Conservation (phyloP, 176 grass and related monocot species). For the Alloteropsis semialata region DNA sequence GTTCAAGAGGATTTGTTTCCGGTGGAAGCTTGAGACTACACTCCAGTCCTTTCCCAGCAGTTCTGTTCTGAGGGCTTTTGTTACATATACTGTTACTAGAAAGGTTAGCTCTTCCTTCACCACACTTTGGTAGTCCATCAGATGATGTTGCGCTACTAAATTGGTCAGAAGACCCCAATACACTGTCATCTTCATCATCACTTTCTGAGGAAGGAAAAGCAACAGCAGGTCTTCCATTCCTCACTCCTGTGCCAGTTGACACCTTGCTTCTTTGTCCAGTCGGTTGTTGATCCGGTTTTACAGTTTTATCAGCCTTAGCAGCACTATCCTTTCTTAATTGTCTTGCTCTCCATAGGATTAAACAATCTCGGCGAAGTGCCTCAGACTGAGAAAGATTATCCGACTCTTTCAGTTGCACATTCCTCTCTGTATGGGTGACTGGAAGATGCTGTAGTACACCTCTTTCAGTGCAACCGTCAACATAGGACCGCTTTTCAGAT, state of each 20-base stretch:
- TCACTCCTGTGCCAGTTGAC: background rate
- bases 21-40: conserved; percentile 10
- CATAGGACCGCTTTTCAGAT: conserved; percentile 12
- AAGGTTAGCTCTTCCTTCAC: conserved; percentile 15
- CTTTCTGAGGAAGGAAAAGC: conserved; percentile 17
- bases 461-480: conserved; percentile 3
- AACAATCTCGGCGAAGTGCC: conserved; percentile 27
- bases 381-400: conserved; percentile 13
- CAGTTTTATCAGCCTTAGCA: conserved; percentile 15
- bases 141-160: background rate
- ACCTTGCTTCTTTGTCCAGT: background rate
- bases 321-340: conserved; percentile 13
- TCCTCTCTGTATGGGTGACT: background rate
- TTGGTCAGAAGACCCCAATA: background rate
- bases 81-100: conserved; percentile 1
- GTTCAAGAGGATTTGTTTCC: conserved; percentile 22
- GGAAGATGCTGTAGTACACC: background rate
- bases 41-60: conserved; percentile 16
- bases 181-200: conserved; percentile 13
- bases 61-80: background rate
- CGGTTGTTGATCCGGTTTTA: background rate
- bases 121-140: background rate
- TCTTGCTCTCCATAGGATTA: conserved; percentile 26
- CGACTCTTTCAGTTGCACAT: background rate
- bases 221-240: conserved; percentile 9